Base-by-base conservation (phyloP, 495 filamentous ascomycete species). In the Podospora tetraspora region DNA sequence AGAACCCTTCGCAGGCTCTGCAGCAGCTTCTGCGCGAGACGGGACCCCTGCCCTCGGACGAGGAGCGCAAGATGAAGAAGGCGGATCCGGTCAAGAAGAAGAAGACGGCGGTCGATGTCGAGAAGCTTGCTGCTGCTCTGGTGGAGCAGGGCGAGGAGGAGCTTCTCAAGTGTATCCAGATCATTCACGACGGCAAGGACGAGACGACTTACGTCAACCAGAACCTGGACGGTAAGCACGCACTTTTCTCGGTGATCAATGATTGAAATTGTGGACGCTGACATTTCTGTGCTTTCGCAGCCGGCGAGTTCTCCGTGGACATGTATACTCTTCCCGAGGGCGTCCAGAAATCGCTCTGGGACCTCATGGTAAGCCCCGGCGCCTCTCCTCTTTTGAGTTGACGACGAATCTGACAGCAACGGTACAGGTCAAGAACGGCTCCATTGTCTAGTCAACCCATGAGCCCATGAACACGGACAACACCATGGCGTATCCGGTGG, bases 221-320 rank as follows among this genome's bases (percentile, higher is more conserved):
- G 69, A 96, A 99, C 78, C 86, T 97, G 57, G 96, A 99, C 71
- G 88, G 92, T 94, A 80, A 82, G 91, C 84, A 16, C 24, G 11
- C 62, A 0, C 37, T 59, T 56, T 13, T 63, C 30, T 11, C 37
- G 1, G 11, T 59, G 62, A 5, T 13, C 27, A n/a, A 13, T 21
- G 6, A 0, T 25, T 13, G 0, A 6, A 22, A 57, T 3, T 16
- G 4, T 32, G 23, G 52, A n/a, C 22, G 22, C 60, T 76, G 66
- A 73, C 60, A 34, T 30, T 43, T 43, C 9, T n/a, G 29, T 30
- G 68, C 4, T 16, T 19, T 13, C 6, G 59, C 76, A 95, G 92
- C 92, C 75, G 96, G 96, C 70, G 96, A 99, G 80, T 99, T 99
- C 83, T 94, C 97, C 68, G 94, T 99, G 66, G 96, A 99, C 75